Base-by-base conservation (phyloP, 139 green algal species). In the Chlamydomonas sp. region DNA sequence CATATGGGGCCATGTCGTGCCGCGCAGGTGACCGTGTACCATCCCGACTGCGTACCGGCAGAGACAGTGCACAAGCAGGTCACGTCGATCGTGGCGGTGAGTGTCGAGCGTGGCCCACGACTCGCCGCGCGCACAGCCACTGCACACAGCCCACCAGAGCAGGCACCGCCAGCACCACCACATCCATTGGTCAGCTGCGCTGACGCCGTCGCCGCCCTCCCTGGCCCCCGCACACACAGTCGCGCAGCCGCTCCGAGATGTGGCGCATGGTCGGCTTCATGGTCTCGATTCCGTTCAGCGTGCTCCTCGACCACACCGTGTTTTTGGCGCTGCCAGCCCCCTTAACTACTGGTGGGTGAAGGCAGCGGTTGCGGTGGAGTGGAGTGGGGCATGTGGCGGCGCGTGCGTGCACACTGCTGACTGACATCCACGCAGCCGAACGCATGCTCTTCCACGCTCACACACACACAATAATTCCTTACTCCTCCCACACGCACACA, bases 1-100 rank as follows among this genome's bases (percentile, higher is more conserved):
- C n/a, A n/a, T n/a, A n/a, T n/a, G n/a, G n/a, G n/a, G n/a, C n/a
- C n/a, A n/a, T n/a, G n/a, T n/a, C n/a, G n/a, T n/a, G n/a, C n/a
- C n/a, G n/a, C n/a, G 22, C 59, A 39, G 16, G 59, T 66, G 31
- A 66, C 59, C 8, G 59, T 66, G 33, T 66, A 66, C 29, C 26
- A 66, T 22, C 59, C 59, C 31, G 31, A 66, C n/a, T 66, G 59
- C 29, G 31, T 39, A 8, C 24, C 26, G 10, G 5, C 5, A 5
- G 31, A 66, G 5, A 33, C 39, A 5, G 59, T 30, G 59, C 59
- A 66, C 59, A 5, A 39, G 8, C 59, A 66, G 59, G 26, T 66
- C 59, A 39, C n/a, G 16, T 6, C 10, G 6, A 66, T 66, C 16
- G 59, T 66, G 13, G 6, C 59, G 54, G 54, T 64, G 54, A 64